phyloP scores from a whole-genome alignment of 116 monocot species.

The Phalaenopsis hybrid region DNA sequence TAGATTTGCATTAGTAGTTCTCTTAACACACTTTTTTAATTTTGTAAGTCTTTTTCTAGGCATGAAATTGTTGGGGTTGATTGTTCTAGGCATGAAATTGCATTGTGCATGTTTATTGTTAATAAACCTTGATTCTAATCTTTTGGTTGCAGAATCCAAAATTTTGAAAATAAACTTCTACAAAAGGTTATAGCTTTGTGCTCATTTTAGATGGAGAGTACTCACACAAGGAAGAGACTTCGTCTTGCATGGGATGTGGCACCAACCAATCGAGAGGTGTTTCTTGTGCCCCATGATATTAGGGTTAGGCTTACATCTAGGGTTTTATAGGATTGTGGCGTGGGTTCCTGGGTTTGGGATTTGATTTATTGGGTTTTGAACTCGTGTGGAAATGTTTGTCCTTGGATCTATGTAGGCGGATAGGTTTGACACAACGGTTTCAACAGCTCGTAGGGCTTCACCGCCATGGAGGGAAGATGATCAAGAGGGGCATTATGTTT shows the following conservation, averaged over 20 bases:
- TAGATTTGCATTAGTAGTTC: background rate
- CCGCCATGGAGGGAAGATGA: constrained; percentile 77
- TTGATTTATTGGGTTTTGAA: constrained; percentile 23
- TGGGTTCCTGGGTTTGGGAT: constrained; percentile 11
- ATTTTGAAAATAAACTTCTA: background rate
- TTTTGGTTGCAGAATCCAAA: constrained; percentile 5
- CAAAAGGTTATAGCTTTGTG: background rate
- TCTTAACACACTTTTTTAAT: background rate
- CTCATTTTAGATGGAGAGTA: constrained; percentile 28
- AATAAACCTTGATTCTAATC: background rate
- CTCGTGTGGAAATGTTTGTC: constrained; percentile 6
- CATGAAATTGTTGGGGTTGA: background rate
- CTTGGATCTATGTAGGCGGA: constrained; percentile 25
- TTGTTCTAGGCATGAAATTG: background rate
- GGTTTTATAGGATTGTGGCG: constrained; percentile 9
- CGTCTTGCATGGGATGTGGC: constrained; percentile 52
- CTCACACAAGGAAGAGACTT: constrained; percentile 57
- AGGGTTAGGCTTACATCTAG: constrained; percentile 12
- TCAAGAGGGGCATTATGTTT: constrained; percentile 81
- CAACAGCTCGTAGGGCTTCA: constrained; percentile 35
- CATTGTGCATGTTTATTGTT: background rate
- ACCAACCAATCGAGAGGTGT: constrained; percentile 32
- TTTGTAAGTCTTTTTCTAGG: background rate
- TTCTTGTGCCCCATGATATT: background rate
- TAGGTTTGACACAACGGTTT: constrained; percentile 18